Evolutionary conservation across 1,284 basidiomycete species (phyloP), one percentile per base, ranked within the genome.

Genomic region (Boletus coffeatus): DNA sequence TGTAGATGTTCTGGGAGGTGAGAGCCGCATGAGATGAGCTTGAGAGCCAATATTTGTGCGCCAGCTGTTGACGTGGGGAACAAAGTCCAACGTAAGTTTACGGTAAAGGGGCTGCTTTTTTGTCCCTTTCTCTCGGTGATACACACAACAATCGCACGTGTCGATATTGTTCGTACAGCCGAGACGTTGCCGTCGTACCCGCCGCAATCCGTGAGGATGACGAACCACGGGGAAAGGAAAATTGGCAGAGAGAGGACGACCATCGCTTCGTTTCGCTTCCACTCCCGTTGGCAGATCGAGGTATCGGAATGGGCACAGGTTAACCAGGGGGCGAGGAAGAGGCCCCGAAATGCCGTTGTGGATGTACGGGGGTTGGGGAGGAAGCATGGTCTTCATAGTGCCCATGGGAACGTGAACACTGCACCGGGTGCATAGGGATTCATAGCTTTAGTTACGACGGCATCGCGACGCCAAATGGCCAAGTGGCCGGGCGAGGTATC

Each of bases 31-130:
- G 83, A 82, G 65, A 98, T 83, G 64, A 90, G 85, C 73, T 94
- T 94, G 80, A 91, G 97, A 0, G 96, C 93, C 63, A 89, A 84
- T 56, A 98, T 93, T 73, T 99, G 96, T 0, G 90, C 86, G 60
- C 92, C 21, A 21, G 21, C 21, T 21, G 21, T 21, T 21, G 21
- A 21, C 21, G 21, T 21, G 21, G 21, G 21, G 21, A 21, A 21
- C 21, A 21, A 21, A 21, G 21, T 21, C 21, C 21, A 21, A 21
- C 21, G 21, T 21, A 21, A 21, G 21, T 21, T 21, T 21, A 21
- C 21, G 21, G 21, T 21, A 21, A 21, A 21, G 21, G 21, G 21
- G 21, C 21, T 21, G 21, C 21, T 21, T 21, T 21, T 21, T 21
- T 21, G 21, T 21, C 21, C 21, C 21, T 21, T 21, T 21, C 21